phyloP scores from a whole-genome alignment of 2,329 filamentous ascomycete genomes.

The Elsinoe australis region DNA sequence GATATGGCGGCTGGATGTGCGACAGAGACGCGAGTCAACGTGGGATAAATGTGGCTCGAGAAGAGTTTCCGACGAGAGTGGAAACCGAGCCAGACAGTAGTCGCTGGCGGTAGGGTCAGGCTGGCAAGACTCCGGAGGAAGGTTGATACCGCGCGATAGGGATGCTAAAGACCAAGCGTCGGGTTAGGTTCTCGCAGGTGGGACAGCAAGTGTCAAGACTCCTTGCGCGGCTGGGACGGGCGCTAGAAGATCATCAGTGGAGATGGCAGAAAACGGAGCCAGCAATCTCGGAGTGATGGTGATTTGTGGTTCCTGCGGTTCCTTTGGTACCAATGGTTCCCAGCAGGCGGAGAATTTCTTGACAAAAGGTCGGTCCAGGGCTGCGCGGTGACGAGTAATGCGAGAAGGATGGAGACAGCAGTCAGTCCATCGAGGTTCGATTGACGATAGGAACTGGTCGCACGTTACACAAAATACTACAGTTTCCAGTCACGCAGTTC shows the following conservation, averaged over 20 bases:
- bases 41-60: conserved; percentile 14
- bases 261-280: conserved; percentile 16
- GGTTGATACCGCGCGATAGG: conserved; percentile 12
- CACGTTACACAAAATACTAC: conserved; percentile 11
- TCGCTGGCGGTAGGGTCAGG: not conserved
- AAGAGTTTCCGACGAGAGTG: not conserved
- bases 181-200: conserved; percentile 9
- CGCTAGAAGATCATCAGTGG: conserved; percentile 15
- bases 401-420: too few relatives aligned
- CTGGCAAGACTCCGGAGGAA: not conserved
- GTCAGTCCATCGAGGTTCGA: conserved; percentile 2
- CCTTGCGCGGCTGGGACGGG: conserved; percentile 14
- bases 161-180: conserved; percentile 7
- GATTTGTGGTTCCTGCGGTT: conserved; percentile 6
- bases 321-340: not conserved
- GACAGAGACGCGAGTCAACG: conserved; percentile 11
- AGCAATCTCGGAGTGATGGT: conserved; percentile 16
- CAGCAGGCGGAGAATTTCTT: not conserved
- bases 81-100: not conserved
- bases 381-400: conserved; percentile 6
- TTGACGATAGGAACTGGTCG: conserved; percentile 5
- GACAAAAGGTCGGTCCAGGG: not conserved
- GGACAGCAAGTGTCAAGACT: conserved; percentile 11
- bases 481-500: too few relatives aligned
- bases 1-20: conserved; percentile 2